Evolutionary conservation across 495 filamentous ascomycete species (phyloP).

Genomic region (Poronia punctata): DNA sequence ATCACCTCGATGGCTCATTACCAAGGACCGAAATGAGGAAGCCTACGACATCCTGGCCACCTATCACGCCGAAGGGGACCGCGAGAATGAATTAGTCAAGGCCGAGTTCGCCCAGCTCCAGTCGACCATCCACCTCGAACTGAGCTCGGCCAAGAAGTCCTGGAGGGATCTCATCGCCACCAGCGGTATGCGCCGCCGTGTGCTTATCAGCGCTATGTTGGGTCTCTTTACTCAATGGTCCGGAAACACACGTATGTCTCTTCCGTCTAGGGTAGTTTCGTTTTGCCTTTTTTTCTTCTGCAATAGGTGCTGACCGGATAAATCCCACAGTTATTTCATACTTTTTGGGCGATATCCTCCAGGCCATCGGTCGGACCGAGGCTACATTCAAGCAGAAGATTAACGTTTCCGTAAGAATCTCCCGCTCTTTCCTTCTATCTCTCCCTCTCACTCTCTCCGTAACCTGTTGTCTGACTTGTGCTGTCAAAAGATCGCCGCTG

Average conservation of each 20-base stretch:
- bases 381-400: slow-evolving; percentile 45
- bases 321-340: slow-evolving; percentile 38
- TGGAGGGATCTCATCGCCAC: slow-evolving; percentile 45
- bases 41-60: slow-evolving; percentile 46
- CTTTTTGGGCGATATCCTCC: slow-evolving; percentile 47
- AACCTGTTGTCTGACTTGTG: slow-evolving; percentile 8
- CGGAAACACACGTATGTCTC: slow-evolving; percentile 35
- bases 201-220: slow-evolving; percentile 46
- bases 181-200: slow-evolving; percentile 36
- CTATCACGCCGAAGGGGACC: slow-evolving; percentile 52
- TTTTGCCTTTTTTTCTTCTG: neutral
- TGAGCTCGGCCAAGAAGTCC: slow-evolving; percentile 37
- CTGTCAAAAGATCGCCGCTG: slow-evolving; percentile 5
- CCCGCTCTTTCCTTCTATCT: neutral
- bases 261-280: neutral
- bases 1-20: slow-evolving; percentile 47
- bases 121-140: slow-evolving; percentile 44
- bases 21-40: slow-evolving; percentile 46
- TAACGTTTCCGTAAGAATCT: slow-evolving; percentile 41
- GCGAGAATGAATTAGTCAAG: slow-evolving; percentile 40
- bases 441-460: neutral
- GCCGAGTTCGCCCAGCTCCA: slow-evolving; percentile 49
- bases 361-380: slow-evolving; percentile 44
- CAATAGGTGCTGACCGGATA: too few relatives aligned
- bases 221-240: slow-evolving; percentile 48